Evolutionary conservation across 2,329 filamentous ascomycete species (phyloP).

Genomic region (Alternaria sp.): DNA sequence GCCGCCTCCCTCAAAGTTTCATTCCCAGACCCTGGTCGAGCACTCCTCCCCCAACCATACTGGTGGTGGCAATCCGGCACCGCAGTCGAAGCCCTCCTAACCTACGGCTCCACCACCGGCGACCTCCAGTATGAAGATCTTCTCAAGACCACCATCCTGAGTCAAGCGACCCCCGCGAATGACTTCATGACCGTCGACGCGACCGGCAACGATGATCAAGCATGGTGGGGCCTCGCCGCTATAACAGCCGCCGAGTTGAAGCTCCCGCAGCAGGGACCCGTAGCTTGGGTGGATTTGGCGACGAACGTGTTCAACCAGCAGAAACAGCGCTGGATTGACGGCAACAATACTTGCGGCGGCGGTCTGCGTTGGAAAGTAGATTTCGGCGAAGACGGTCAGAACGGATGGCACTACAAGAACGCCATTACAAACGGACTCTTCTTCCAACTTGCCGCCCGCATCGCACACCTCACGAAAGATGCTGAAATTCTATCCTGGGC

Average conservation of each 20-base stretch:
- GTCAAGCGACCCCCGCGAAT: slow-evolving; percentile 30
- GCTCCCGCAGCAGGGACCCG: slow-evolving; percentile 58
- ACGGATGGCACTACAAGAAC: slow-evolving; percentile 82
- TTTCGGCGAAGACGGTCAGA: slow-evolving; percentile 61
- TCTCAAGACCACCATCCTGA: slow-evolving; percentile 32
- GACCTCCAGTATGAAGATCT: slow-evolving; percentile 49
- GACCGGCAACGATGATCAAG: slow-evolving; percentile 73
- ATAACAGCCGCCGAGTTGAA: slow-evolving; percentile 71
- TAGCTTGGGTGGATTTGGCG: slow-evolving; percentile 67
- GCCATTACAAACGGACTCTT: slow-evolving; percentile 77
- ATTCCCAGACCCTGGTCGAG: slow-evolving; percentile 26
- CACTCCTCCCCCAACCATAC: slow-evolving; percentile 26
- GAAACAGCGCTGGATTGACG: slow-evolving; percentile 68
- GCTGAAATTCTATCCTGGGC: slow-evolving; percentile 63
- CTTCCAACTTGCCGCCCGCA: slow-evolving; percentile 78
- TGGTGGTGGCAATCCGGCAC: slow-evolving; percentile 44
- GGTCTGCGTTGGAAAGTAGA: slow-evolving; percentile 78
- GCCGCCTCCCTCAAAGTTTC: slow-evolving; percentile 23
- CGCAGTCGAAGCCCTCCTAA: slow-evolving; percentile 35
- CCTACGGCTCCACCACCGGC: slow-evolving; percentile 51
- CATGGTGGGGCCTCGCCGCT: slow-evolving; percentile 73
- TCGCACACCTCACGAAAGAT: slow-evolving; percentile 70
- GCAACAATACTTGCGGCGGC: slow-evolving; percentile 64
- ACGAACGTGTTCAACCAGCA: slow-evolving; percentile 76
- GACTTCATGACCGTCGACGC: slow-evolving; percentile 50